Percentiles rank a stretch among this genome's conserved stretches.
These are phyloP conservation scores for Taphrina communis DNA, from an alignment of 1,139 yeast species.

Conservation along the genomic window DNA sequence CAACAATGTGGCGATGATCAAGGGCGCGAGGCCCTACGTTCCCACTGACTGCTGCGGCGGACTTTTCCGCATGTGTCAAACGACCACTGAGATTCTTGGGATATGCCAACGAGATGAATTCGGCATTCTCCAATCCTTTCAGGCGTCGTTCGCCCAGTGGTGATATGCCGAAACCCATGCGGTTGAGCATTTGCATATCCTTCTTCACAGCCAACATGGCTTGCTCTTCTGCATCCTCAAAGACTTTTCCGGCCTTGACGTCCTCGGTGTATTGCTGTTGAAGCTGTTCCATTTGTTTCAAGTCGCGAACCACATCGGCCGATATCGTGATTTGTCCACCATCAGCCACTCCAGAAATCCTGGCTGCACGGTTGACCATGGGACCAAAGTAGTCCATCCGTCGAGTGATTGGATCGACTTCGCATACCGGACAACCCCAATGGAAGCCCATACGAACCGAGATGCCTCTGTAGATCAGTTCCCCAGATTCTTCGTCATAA, in stretches of 20 bases:
- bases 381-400: conserved; percentile 99
- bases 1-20: conserved; percentile 32
- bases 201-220: conserved; percentile 70
- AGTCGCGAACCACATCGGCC: conserved; percentile 76
- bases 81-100: conserved; percentile 71
- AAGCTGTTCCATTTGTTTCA: conserved; percentile 59
- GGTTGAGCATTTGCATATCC: conserved; percentile 70
- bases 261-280: conserved; percentile 47
- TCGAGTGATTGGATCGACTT: conserved; percentile 88
- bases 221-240: conserved; percentile 51
- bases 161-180: conserved; percentile 71
- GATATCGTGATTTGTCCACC: conserved; percentile 97
- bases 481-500: conserved; percentile 65
- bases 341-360: conserved; percentile 93
- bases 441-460: conserved; percentile 98
- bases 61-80: conserved; percentile 41
- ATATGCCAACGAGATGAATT: conserved; percentile 77
- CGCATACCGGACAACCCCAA: conserved; percentile 98
- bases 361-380: conserved; percentile 92
- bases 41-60: conserved; percentile 5
- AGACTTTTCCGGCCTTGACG: conserved; percentile 12
- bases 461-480: conserved; percentile 76
- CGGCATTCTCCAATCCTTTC: conserved; percentile 95
- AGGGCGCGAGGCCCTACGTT: conserved; percentile 16
- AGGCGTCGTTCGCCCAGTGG: conserved; percentile 85